A percentile compares a stretch with the other conserved stretches of the same genome.
phyloP scores from a whole-genome alignment of 176 grass and related monocot genomes.

The Musa schizocarpa region DNA sequence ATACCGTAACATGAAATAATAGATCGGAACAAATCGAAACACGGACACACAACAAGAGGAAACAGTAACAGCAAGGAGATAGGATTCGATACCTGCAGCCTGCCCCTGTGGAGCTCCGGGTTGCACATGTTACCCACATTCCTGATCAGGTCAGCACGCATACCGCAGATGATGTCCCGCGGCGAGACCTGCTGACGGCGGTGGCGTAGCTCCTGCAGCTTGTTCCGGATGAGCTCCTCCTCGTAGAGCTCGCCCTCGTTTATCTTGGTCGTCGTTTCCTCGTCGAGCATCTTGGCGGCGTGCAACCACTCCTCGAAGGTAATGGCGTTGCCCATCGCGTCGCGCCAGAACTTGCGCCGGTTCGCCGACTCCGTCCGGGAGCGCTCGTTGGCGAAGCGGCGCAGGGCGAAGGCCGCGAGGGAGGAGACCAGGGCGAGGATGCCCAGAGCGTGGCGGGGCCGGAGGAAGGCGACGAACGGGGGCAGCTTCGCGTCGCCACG shows the following conservation, averaged over 20 bases:
- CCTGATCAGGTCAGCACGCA: conserved; percentile 68
- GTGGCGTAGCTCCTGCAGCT: conserved; percentile 63
- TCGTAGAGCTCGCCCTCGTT: conserved; percentile 70
- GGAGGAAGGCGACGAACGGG: conserved; percentile 36
- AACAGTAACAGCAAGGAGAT: background rate
- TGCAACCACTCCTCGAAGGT: conserved; percentile 96
- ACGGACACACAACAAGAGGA: background rate
- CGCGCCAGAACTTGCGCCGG: conserved; percentile 90
- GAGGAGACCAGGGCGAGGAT: conserved; percentile 69
- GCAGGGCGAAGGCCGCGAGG: conserved; percentile 49
- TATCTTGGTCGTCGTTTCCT: conserved; percentile 43
- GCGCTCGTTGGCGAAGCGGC: conserved; percentile 34
- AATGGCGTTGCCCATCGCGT: conserved; percentile 75
- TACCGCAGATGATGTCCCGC: conserved; percentile 76
- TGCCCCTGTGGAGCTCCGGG: conserved; percentile 52
- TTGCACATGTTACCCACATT: conserved; percentile 93
- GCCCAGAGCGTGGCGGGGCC: conserved; percentile 64
- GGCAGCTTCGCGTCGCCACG: conserved; percentile 6
- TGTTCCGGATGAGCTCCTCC: conserved; percentile 69
- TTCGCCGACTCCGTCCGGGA: conserved; percentile 63
- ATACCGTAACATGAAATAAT: background rate
- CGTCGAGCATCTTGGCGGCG: conserved; percentile 79
- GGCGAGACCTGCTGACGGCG: conserved; percentile 51
- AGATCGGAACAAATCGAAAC: background rate
- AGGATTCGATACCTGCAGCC: conserved; percentile 39